phyloP scores from a whole-genome alignment of 306 rosid species.

The Notholithocarpus densiflorus region DNA sequence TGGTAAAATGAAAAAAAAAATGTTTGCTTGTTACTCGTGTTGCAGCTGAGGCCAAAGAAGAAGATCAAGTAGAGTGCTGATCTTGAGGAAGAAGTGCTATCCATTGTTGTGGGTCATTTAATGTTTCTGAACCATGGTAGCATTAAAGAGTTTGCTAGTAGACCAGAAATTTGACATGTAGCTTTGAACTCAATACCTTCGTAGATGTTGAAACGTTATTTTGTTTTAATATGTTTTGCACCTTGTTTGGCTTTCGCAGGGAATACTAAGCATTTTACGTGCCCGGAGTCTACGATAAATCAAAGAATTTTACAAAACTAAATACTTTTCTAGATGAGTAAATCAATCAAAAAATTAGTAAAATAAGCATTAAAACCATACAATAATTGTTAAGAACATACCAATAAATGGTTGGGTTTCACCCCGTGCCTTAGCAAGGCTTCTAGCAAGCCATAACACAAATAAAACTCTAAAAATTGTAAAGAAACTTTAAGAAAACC shows the following conservation, averaged over 20 bases:
- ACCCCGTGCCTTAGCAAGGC: too few species aligned
- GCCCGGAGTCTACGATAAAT: too few species aligned
- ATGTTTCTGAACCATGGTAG: slow-evolving; percentile 16
- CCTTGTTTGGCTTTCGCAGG: neutral
- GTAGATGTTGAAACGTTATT: slow-evolving; percentile 1
- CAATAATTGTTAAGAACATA: too few species aligned
- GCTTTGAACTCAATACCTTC: neutral
- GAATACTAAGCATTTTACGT: too few species aligned
- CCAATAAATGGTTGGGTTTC: too few species aligned
- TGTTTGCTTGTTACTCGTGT: neutral
- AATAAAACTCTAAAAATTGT: too few species aligned
- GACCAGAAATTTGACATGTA: slow-evolving; percentile 9
- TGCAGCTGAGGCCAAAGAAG: slow-evolving; percentile 99
- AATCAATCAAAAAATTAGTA: too few species aligned
- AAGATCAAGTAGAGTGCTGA: slow-evolving; percentile 76
- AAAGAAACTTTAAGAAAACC: too few species aligned
- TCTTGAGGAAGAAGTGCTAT: neutral
- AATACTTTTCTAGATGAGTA: too few species aligned
- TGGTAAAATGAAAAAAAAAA: neutral
- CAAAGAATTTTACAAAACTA: too few species aligned
- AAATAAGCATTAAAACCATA: too few species aligned
- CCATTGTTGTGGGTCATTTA: slow-evolving; percentile 19
- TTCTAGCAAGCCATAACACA: too few species aligned
- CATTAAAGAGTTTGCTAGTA: slow-evolving; percentile 7
- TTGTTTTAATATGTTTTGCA: neutral